Evolutionary conservation across 139 green algal genomes (phyloP).

Genomic region (Edaphochlamys debaryana): DNA sequence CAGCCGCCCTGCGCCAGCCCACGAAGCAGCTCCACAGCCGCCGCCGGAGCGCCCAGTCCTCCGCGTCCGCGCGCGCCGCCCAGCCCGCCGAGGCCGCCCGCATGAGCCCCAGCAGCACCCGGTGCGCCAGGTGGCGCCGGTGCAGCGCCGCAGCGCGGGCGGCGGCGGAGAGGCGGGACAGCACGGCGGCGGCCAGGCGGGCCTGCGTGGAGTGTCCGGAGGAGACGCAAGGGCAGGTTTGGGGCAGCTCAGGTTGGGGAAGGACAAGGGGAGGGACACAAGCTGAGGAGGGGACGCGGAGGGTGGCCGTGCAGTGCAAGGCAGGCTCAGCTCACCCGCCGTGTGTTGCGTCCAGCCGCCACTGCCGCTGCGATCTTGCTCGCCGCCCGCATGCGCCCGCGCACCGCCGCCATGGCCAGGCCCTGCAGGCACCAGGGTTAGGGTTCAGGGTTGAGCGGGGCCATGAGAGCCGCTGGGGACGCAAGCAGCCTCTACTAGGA

Average conservation of each 20-base stretch:
- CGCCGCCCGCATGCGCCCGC: background rate
- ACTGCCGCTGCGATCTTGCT: background rate
- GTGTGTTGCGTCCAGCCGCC: too few relatives aligned
- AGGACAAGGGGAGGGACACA: too few relatives aligned
- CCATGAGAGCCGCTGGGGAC: too few relatives aligned
- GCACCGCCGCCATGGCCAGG: background rate
- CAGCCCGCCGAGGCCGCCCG: background rate
- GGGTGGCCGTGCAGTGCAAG: too few relatives aligned
- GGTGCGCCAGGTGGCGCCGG: background rate
- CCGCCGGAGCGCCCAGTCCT: background rate
- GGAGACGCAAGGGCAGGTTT: background rate
- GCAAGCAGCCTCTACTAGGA: too few relatives aligned
- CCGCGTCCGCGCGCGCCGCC: background rate
- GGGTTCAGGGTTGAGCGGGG: too few relatives aligned
- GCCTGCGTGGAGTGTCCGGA: background rate
- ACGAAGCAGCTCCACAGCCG: conserved; percentile 21
- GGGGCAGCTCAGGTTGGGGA: too few relatives aligned
- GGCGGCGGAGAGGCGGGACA: background rate
- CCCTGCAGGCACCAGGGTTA: conserved; percentile 1
- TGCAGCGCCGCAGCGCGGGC: conserved; percentile 6
- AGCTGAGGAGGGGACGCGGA: too few relatives aligned
- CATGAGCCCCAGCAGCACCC: conserved; percentile 31
- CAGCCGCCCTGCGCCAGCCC: conserved; percentile 4
- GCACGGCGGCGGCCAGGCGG: background rate
- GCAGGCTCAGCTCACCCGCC: too few relatives aligned